Base-by-base conservation (phyloP, 2,329 filamentous ascomycete genomes). In the Claviceps paspali region DNA sequence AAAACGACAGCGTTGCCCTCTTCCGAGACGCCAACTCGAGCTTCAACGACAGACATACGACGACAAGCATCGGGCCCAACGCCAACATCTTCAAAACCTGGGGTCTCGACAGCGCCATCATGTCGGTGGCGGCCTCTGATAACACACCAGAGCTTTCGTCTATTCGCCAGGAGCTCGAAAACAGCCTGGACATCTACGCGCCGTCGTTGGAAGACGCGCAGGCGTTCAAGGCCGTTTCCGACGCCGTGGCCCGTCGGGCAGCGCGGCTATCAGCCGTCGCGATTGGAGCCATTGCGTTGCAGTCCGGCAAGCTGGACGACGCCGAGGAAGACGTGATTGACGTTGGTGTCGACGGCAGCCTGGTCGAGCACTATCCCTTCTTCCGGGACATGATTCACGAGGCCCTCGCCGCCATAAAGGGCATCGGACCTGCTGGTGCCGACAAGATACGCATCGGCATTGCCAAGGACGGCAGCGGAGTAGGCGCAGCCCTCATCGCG, bases 321-420 rank as follows among this genome's bases (percentile, higher is more conserved):
- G 56, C 66, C 14, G 68, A 74, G 10, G 78, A 84, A 32, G 73
- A 87, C 36, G 71, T 91, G 19, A 65, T 81, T 39, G 91, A 98
- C 53, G 76, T 98, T 49, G 91, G 91, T 50, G 88, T 96, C 2
- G 91, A 98, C 54, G 91, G 91, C 46, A 87, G 80, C 53, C 65
- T 98, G 37, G 86, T 96, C 2, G 91, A 96, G 60, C 91, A 93
- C 62, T 96, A 96, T 59, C 91, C 91, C 7, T 79, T 78, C 52
- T 98, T 95, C 62, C 78, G 91, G 46, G 79, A 82, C 39, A 82
- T 91, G 65, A 81, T 96, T 44, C 74, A 87, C 43, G 82, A 93
- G 53, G 83, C 83, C 6, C 67, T 96, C 41, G 65, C 76, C 35
- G 76, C 74, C 39, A 76, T 94, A 37, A 71, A 84, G 12, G 76